These are phyloP conservation scores for Eucalyptus marginata DNA, from an alignment of 345 rosid species.

Conservation along the genomic window DNA sequence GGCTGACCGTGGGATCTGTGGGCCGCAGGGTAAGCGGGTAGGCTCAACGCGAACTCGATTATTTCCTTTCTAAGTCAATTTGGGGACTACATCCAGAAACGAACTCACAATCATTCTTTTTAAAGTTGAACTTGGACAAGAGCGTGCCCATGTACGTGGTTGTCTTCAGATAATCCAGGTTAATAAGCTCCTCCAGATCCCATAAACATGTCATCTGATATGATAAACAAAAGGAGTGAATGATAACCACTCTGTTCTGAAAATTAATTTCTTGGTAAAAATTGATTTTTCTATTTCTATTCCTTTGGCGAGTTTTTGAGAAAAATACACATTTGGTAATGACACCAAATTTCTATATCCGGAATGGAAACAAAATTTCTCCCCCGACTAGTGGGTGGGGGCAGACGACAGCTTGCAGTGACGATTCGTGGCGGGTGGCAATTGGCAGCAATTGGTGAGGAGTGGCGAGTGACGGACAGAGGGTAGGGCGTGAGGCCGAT, in stretches of 20 bases:
- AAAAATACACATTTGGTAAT: too few species aligned
- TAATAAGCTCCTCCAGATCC: not conserved
- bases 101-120: not conserved
- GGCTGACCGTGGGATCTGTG: not conserved
- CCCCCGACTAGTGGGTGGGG: too few species aligned
- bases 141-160: not conserved
- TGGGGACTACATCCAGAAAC: not conserved
- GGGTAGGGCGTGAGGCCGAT: too few species aligned
- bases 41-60: not conserved
- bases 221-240: rapidly evolving
- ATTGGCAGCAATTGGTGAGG: too few species aligned
- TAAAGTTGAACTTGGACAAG: not conserved
- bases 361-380: too few species aligned
- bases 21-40: not conserved
- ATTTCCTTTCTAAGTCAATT: not conserved
- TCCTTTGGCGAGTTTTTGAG: rapidly evolving
- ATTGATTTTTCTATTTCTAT: too few species aligned
- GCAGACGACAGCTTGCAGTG: rapidly evolving
- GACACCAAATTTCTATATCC: too few species aligned
- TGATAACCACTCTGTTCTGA: rapidly evolving
- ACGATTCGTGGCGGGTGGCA: rapidly evolving
- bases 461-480: too few species aligned
- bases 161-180: not conserved
- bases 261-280: too few species aligned
- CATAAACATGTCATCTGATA: not conserved